Evolutionary conservation across 768 basidiomycete genomes (phyloP).

Genomic region (Calocybe gangraenosa): DNA sequence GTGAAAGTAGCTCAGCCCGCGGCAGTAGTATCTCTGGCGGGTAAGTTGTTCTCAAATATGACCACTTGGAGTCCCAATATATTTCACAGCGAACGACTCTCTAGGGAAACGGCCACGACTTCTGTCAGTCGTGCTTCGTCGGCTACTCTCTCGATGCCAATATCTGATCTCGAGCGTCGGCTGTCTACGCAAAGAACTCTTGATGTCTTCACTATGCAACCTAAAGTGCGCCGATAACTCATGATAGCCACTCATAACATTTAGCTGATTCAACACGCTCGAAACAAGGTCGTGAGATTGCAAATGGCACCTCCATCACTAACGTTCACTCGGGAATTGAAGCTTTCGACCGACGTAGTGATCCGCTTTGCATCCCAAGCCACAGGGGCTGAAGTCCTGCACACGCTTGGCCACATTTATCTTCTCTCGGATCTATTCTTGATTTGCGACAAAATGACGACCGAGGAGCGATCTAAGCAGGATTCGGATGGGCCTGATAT

Average conservation of each 20-base stretch:
- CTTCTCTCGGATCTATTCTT: conserved; percentile 92
- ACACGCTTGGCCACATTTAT: conserved; percentile 76
- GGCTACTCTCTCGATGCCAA: conserved; percentile 48
- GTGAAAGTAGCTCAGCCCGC: conserved; percentile 47
- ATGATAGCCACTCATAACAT: too few species aligned
- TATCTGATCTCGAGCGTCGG: conserved; percentile 77
- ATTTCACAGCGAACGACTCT: conserved; percentile 47
- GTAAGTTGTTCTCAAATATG: conserved; percentile 32
- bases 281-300: conserved; percentile 71
- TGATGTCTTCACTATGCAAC: conserved; percentile 94
- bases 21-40: conserved; percentile 51
- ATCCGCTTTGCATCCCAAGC: conserved; percentile 76
- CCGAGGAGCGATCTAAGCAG: conserved; percentile 50
- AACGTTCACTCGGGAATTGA: conserved; percentile 73
- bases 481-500: conserved; percentile 69
- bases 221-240: conserved; percentile 53
- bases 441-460: conserved; percentile 79
- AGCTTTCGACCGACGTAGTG: conserved; percentile 64
- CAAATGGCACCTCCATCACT: conserved; percentile 84
- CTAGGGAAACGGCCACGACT: conserved; percentile 54
- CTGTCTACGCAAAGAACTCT: conserved; percentile 75
- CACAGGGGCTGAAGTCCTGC: conserved; percentile 71
- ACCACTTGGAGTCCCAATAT: conserved; percentile 7
- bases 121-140: conserved; percentile 50
- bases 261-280: background rate